Evolutionary conservation across 768 basidiomycete species (phyloP).

Genomic region (Trametes maxima): DNA sequence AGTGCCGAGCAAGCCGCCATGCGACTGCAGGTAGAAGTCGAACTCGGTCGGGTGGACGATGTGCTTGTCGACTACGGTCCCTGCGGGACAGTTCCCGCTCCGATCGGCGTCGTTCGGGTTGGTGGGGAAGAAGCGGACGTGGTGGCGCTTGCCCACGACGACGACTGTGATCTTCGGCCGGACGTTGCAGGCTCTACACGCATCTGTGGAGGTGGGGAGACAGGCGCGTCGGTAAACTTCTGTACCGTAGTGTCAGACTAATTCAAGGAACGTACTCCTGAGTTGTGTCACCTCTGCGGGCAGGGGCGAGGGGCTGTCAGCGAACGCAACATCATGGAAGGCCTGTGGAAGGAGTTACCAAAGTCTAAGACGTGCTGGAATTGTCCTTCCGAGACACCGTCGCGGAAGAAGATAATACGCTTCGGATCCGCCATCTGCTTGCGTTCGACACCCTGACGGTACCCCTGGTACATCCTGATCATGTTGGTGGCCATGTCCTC

Average conservation of each 20-base stretch:
- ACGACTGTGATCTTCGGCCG: constrained; percentile 72
- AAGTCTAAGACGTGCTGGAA: constrained; percentile 50
- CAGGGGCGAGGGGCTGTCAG: background rate
- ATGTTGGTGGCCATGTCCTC: constrained; percentile 59
- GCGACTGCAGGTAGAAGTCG: constrained; percentile 79
- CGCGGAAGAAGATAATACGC: constrained; percentile 76
- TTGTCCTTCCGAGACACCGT: constrained; percentile 59
- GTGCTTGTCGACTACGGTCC: constrained; percentile 74
- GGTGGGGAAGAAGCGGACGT: constrained; percentile 63
- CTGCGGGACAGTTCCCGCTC: constrained; percentile 75
- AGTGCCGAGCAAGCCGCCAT: constrained; percentile 77
- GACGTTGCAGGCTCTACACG: constrained; percentile 60
- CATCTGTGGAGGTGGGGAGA: constrained; percentile 44
- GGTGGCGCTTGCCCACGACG: constrained; percentile 79
- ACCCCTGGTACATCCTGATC: constrained; percentile 58
- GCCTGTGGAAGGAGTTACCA: constrained; percentile 41
- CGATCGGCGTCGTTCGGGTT: constrained; percentile 51
- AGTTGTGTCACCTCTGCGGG: constrained; percentile 22
- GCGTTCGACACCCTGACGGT: constrained; percentile 58
- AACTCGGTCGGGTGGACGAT: constrained; percentile 72
- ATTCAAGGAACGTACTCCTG: constrained; percentile 14
- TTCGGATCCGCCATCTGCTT: constrained; percentile 52
- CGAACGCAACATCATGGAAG: constrained; percentile 1
- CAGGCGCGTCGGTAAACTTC: background rate
- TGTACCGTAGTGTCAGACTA: background rate